Percentiles rank a stretch among this genome's conserved stretches.
Evolutionary conservation across 1,284 basidiomycete genomes (phyloP).

Genomic region (Tremellales sp.): DNA sequence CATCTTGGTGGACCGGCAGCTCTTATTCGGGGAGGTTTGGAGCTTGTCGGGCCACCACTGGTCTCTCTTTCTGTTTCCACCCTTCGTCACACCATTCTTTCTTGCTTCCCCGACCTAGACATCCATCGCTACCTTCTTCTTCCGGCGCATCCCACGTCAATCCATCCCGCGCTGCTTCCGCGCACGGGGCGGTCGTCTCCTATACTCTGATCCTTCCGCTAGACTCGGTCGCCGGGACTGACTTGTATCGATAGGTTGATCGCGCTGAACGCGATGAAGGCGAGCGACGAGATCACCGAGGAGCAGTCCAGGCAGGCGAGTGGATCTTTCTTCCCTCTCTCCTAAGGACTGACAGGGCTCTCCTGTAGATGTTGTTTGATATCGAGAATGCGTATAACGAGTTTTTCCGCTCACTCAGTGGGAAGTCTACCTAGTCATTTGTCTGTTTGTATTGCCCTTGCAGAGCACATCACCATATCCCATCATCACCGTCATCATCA

Average conservation of each 20-base stretch:
- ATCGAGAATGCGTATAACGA: slow-evolving; percentile 95
- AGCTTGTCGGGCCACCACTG: no score
- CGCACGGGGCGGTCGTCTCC: no score
- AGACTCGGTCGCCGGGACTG: no score
- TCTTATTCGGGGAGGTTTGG: no score
- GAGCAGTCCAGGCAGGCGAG: slow-evolving; percentile 88
- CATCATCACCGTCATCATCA: background rate
- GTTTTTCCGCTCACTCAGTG: slow-evolving; percentile 76
- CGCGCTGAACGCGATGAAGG: slow-evolving; percentile 93
- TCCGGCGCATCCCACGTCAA: no score
- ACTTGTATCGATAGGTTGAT: slow-evolving; percentile 66
- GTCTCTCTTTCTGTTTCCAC: no score
- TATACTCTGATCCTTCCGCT: no score
- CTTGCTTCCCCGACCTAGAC: no score
- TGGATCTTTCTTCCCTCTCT: slow-evolving; percentile 4
- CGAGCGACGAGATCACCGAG: slow-evolving; percentile 91
- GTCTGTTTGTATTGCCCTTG: background rate
- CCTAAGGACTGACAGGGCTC: background rate
- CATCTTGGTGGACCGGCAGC: background rate
- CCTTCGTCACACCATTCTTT: no score
- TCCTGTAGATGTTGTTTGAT: slow-evolving; percentile 81
- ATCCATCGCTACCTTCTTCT: no score
- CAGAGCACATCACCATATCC: background rate
- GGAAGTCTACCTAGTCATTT: slow-evolving; percentile 14
- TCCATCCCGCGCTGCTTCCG: no score